These are phyloP conservation scores for Quercus robur DNA, from an alignment of 306 rosid genomes.

Conservation along the genomic window DNA sequence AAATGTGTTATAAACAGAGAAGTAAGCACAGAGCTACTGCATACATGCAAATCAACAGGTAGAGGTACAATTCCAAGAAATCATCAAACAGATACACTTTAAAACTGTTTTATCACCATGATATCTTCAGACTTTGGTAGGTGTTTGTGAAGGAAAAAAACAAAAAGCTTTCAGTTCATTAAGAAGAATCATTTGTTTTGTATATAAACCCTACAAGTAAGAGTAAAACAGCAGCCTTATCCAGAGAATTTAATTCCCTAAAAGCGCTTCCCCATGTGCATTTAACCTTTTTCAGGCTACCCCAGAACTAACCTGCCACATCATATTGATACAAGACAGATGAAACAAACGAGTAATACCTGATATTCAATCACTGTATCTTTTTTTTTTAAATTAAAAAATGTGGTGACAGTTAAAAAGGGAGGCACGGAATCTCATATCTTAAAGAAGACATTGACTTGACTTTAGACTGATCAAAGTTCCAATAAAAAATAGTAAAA, in stretches of 20 bases:
- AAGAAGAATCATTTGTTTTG: slow-evolving; percentile 25
- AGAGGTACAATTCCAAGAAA: neutral
- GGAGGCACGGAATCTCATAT: slow-evolving; percentile 26
- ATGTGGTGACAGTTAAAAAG: slow-evolving; percentile 33
- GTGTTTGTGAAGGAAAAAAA: neutral
- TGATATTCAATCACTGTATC: slow-evolving; percentile 39
- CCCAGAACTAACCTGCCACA: slow-evolving; percentile 33
- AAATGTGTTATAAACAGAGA: neutral
- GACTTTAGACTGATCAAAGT: slow-evolving; percentile 15
- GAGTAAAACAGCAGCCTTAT: slow-evolving; percentile 22
- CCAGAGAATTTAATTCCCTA: slow-evolving; percentile 32
- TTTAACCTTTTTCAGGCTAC: slow-evolving; percentile 32
- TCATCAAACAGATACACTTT: slow-evolving; percentile 1
- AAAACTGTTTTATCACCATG: slow-evolving; percentile 7
- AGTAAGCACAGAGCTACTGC: neutral
- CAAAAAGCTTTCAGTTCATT: slow-evolving; percentile 1
- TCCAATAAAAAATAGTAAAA: slow-evolving; percentile 8
- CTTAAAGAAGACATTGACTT: slow-evolving; percentile 15
- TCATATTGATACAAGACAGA: slow-evolving; percentile 28
- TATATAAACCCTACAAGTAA: slow-evolving; percentile 28
- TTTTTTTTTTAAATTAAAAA: slow-evolving; percentile 13
- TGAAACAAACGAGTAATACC: slow-evolving; percentile 25
- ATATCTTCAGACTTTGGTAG: neutral
- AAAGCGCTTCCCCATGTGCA: slow-evolving; percentile 52
- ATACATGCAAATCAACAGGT: neutral